Evolutionary conservation across 176 grass and related monocot species (phyloP).

Genomic region (Lolium rigidum): DNA sequence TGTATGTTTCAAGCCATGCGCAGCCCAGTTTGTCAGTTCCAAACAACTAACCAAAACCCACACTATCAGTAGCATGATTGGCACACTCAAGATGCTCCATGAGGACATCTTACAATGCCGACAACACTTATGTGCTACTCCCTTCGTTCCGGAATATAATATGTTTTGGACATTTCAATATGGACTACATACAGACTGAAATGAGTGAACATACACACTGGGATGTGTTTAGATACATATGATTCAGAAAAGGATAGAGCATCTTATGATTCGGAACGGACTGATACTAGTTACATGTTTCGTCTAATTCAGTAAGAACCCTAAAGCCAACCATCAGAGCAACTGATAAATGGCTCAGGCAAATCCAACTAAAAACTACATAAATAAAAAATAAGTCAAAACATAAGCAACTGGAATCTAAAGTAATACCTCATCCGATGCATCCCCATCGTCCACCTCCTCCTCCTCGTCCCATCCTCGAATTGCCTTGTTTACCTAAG

Average conservation of each 20-base stretch:
- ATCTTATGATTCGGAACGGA: too few species aligned
- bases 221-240: too few species aligned
- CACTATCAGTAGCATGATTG: background rate
- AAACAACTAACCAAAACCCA: background rate
- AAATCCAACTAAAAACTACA: conserved; percentile 1
- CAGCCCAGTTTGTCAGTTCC: background rate
- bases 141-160: too few species aligned
- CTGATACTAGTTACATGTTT: background rate
- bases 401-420: background rate
- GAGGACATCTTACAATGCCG: background rate
- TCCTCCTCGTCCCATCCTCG: conserved; percentile 34
- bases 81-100: background rate
- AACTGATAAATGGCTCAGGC: background rate
- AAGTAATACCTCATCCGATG: conserved; percentile 30
- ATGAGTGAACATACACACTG: too few species aligned
- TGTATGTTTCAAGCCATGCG: background rate
- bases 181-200: too few species aligned
- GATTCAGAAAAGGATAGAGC: too few species aligned
- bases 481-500: conserved; percentile 54
- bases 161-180: too few species aligned
- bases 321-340: background rate
- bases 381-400: background rate
- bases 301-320: background rate
- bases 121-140: background rate
- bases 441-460: background rate